phyloP scores from a whole-genome alignment of 345 rosid species.

The Brassica juncea region DNA sequence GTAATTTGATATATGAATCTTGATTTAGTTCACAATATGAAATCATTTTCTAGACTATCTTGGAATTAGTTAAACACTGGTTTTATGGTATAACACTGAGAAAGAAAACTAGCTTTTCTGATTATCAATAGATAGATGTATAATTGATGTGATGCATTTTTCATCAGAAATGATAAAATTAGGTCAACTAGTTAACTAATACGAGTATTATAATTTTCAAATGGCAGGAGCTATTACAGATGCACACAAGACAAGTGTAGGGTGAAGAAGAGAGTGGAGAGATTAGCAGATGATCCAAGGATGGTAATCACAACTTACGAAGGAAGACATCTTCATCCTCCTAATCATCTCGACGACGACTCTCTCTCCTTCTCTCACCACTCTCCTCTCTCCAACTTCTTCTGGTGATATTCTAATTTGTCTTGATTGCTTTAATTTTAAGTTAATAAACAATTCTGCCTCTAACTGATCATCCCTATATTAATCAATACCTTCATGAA shows the following conservation, averaged over 20 bases:
- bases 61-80: background rate
- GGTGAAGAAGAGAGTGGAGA: slow-evolving; percentile 95
- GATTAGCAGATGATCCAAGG: slow-evolving; percentile 97
- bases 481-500: slow-evolving; percentile 13
- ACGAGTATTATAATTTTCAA: background rate
- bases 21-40: background rate
- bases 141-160: background rate
- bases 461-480: slow-evolving; percentile 15
- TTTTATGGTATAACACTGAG: background rate
- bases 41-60: background rate
- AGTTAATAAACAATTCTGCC: background rate
- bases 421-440: background rate
- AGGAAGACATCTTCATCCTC: slow-evolving; percentile 90
- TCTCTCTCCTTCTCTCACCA: slow-evolving; percentile 44
- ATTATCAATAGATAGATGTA: background rate
- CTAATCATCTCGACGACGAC: slow-evolving; percentile 65
- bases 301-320: slow-evolving; percentile 99
- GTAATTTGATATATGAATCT: background rate
- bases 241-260: slow-evolving; percentile 92
- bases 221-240: slow-evolving; percentile 88
- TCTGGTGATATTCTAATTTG: slow-evolving; percentile 48
- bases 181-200: background rate
- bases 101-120: background rate
- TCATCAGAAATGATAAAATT: background rate
- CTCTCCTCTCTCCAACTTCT: slow-evolving; percentile 64